Base-by-base conservation (phyloP, 768 basidiomycete species). In the Boletus insuetus region DNA sequence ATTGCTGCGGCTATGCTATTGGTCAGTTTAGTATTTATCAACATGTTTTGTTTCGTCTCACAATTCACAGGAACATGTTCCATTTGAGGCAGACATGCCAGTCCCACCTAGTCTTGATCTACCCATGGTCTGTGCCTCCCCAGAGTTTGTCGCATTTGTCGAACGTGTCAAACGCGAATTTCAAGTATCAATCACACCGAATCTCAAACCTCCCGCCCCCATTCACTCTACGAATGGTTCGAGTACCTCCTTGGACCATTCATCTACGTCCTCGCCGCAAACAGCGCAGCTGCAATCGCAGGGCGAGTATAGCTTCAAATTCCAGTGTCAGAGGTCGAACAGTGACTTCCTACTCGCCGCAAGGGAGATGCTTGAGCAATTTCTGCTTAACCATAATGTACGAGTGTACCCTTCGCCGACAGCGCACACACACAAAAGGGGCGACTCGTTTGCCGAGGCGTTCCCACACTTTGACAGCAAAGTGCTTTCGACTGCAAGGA, bases 391-490 rank as follows among this genome's bases (percentile, higher is more conserved):
- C 55, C 87, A 94, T 62, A 93, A 89, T 58, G 82, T 96, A 26
- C 85, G 90, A 61, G 82, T 87, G 54, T 91, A 91, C 71, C 87
- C 90, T 22, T 86, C 89, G 26, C 82, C 86, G 16, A 86, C 86
- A 9, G 81, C 85, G n/a, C 85, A 88, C 53, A 82, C 82, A 2
- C 91, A 91, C 69, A 93, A 87, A 72, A 81, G 93, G 44, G 89
- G 88, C 8, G 95, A 98, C 66, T 93, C 94, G 1, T 95, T 96
- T 66, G 88, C 94, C 34, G 94, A 96, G 67, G 91, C 94, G 2
- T 95, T 96, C 79, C 91, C 94, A 24, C 94, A 96, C 71, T 96
- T 97, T 70, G 93, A 97, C 68, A 93, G 91, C 75, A 97, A 94
- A 72, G 84, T 97, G 2, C 78, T 97, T 46, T 87, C 94, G 16